Percentiles rank a stretch among this genome's conserved stretches.
These are phyloP conservation scores for Dissophora globulifera DNA, from an alignment of 192 early-diverging fungal species.

Conservation along the genomic window DNA sequence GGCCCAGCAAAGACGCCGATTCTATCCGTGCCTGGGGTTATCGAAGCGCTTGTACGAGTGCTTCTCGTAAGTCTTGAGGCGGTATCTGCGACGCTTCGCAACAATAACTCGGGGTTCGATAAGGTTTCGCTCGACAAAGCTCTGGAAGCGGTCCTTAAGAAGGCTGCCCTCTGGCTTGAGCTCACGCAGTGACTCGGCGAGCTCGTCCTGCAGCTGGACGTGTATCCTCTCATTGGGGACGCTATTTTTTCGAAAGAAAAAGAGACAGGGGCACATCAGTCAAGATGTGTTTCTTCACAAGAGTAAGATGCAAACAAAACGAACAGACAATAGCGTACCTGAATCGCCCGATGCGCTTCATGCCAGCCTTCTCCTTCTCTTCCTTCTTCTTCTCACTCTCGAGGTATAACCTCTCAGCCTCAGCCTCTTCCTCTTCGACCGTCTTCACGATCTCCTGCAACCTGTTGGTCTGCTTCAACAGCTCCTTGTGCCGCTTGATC, in stretches of 20 bases:
- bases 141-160: slow-evolving; percentile 65
- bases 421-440: slow-evolving; percentile 53
- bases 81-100: slow-evolving; percentile 57
- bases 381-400: slow-evolving; percentile 39
- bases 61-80: slow-evolving; percentile 64
- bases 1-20: neutral
- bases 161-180: slow-evolving; percentile 71
- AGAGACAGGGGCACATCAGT: too few relatives aligned
- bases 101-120: slow-evolving; percentile 64
- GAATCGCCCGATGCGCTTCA: slow-evolving; percentile 55
- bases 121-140: slow-evolving; percentile 64
- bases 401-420: slow-evolving; percentile 40
- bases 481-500: slow-evolving; percentile 53
- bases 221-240: slow-evolving; percentile 55
- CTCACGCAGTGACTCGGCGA: slow-evolving; percentile 59
- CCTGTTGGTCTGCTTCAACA: slow-evolving; percentile 62
- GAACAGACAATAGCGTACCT: slow-evolving; percentile 26
- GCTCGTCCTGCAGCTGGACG: slow-evolving; percentile 60
- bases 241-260: slow-evolving; percentile 14
- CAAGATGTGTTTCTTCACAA: too few relatives aligned
- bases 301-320: neutral
- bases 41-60: slow-evolving; percentile 67
- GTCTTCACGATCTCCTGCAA: slow-evolving; percentile 60
- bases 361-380: slow-evolving; percentile 49
- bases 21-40: slow-evolving; percentile 48